These are phyloP conservation scores for Cucumis sativus DNA, from an alignment of 306 rosid genomes.

Conservation along the genomic window DNA sequence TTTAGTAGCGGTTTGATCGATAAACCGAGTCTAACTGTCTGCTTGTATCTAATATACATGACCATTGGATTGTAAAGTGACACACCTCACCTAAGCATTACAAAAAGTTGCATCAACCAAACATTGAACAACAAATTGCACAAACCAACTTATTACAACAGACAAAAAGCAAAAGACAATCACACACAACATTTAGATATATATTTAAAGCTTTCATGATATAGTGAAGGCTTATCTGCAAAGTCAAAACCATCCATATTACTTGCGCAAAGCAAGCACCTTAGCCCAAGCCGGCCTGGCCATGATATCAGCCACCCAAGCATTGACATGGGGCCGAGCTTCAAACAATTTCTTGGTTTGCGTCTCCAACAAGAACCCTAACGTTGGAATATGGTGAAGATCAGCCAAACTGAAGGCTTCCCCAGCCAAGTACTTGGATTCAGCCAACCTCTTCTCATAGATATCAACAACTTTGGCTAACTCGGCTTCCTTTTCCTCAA, in stretches of 20 bases:
- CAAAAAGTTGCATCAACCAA: too few species aligned
- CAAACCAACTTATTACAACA: too few species aligned
- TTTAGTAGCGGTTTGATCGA: too few species aligned
- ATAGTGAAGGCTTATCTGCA: background rate
- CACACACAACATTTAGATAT: background rate
- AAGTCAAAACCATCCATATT: background rate
- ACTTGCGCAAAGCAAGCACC: slow-evolving; percentile 27
- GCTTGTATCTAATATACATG: too few species aligned
- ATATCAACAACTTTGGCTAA: slow-evolving; percentile 38
- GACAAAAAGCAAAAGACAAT: background rate
- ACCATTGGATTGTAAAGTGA: too few species aligned
- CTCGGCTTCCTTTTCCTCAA: slow-evolving; percentile 41
- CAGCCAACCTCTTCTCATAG: slow-evolving; percentile 37
- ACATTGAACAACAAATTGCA: too few species aligned
- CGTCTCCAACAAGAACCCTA: slow-evolving; percentile 27
- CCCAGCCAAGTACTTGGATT: slow-evolving; percentile 46
- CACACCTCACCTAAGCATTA: too few species aligned
- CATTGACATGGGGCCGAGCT: slow-evolving; percentile 30
- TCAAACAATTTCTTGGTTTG: slow-evolving; percentile 24
- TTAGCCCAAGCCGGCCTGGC: slow-evolving; percentile 65
- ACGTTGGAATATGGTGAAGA: slow-evolving; percentile 45
- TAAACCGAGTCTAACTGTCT: too few species aligned
- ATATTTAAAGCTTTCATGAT: background rate
- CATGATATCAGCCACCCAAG: slow-evolving; percentile 52
- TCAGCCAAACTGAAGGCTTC: slow-evolving; percentile 53